Evolutionary conservation across 169 alveolate species (phyloP), one percentile per base, ranked within the genome.

Genomic region (Neospora caninum): DNA sequence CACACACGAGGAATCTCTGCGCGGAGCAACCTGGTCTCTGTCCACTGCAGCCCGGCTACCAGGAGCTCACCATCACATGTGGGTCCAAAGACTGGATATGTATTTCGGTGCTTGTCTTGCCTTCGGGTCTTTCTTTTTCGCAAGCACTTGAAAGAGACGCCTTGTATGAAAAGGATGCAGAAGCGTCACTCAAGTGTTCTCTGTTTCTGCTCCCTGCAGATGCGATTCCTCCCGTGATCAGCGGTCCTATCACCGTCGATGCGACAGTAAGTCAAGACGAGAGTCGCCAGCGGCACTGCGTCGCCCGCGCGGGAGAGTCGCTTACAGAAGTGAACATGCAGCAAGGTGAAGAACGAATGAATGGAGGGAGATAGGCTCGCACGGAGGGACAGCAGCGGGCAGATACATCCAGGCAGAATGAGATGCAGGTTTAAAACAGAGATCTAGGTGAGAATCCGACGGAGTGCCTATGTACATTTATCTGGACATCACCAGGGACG

Each of bases 171-270:
- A 0, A 10, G 42, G 34, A 36, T 13, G 38, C 58, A 10, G 43
- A 80, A 80, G 10, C 45, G 29, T 0, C 88, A 41, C 16, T 29
- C 88, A 36, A 41, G 58, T 29, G 10, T 39, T 16, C 45, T n/a
- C 88, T 36, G 27, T n/a, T 9, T n/a, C 54, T 82, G 45, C 84
- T 16, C 20, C 78, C n/a, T 45, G 54, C 89, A 82, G 89, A 82
- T 45, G 89, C 89, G 49, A 82, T 82, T 22, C 89, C 89, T n/a
- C 54, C 69, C 54, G 67, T 82, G 39, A 39, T 82, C 36, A 4
- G 69, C 22, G 89, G 89, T 38, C 89, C 89, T 42, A 82, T 82
- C n/a, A 82, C 49, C 89, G 89, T 82, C 1, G 89, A 82, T 41
- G 89, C 89, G n/a, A 82, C 89, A 25, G 89, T 82, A 82, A 82